Base-by-base conservation (phyloP, 176 grass and related monocot species). In the Themeda triandra region DNA sequence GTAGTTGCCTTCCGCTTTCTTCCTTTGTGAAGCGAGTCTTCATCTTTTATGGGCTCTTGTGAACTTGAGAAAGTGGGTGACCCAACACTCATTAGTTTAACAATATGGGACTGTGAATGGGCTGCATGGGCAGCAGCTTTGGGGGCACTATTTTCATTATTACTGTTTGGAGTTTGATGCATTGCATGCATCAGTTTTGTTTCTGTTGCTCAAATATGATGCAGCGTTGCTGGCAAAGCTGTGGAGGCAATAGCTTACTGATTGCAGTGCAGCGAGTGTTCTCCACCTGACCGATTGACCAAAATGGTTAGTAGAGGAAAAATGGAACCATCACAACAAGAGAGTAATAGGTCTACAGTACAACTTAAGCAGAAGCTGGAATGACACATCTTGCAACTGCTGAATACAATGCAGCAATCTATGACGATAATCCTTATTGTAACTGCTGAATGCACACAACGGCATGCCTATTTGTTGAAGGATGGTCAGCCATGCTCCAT, bases 101-200 rank as follows among this genome's bases (percentile, higher is more conserved):
- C 25, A 46, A 6, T 46, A 46, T 7, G 27, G 11, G 60, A 48
- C 28, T 46, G 5, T 79, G 62, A 5, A 66, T 66, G 40, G 27
- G 15, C 27, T 79, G 39, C 24, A 79, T 5, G 37, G 54, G 8
- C 37, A 45, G 37, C 10, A 1, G 24, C 40, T 66, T 25, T 10
- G 10, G 77, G 27, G 9, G 17, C 27, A 80, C 40, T 31, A 79
- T 32, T 66, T 29, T 46, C 59, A 44, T 44, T 40, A 78, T 64
- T 79, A 79, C 21, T 66, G 27, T 66, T 48, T 66, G 62, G 60
- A 80, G 77, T 66, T 46, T 66, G 39, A 66, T 42, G 19, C 39
- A 79, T 42, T 23, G 59, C 9, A 27, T 8, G 6, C 18, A 53
- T 53, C 18, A 53, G 18, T 53, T 53, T 51, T 21, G 49, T 21